Conservation (phyloP, 495 filamentous ascomycete genomes). For the Neurospora africana region DNA sequence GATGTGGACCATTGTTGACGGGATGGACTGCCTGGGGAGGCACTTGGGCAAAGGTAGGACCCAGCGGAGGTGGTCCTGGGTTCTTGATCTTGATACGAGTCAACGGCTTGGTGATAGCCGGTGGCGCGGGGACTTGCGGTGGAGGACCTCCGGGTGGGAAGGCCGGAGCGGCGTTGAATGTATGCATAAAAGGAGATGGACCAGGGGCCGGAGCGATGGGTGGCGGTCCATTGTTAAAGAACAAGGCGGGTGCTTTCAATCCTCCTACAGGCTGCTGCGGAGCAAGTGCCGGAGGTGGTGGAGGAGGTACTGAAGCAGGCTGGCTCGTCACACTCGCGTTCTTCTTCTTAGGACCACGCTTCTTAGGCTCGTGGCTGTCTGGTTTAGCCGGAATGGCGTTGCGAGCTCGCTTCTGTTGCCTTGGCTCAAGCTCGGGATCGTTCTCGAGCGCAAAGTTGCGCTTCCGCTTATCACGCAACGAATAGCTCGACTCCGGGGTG, state of each 20-base stretch:
- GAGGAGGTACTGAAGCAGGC: conserved; percentile 9
- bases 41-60: neutral
- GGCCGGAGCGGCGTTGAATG: conserved; percentile 16
- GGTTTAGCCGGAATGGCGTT: neutral
- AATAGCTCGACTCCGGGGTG: conserved; percentile 25
- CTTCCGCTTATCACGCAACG: conserved; percentile 26
- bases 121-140: conserved; percentile 14
- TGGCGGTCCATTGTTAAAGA: conserved; percentile 11
- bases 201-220: conserved; percentile 9
- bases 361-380: conserved; percentile 9
- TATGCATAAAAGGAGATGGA: conserved; percentile 17
- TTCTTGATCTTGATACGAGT: conserved; percentile 23
- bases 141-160: conserved; percentile 9
- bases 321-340: conserved; percentile 5
- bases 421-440: conserved; percentile 21
- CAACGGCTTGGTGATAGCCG: conserved; percentile 22
- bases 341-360: conserved; percentile 12
- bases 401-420: conserved; percentile 13
- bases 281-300: conserved; percentile 11
- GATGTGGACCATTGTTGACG: conserved; percentile 8
- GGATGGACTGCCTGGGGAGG: conserved; percentile 13
- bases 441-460: conserved; percentile 29
- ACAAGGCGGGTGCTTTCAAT: conserved; percentile 11
- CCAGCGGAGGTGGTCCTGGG: conserved; percentile 2
- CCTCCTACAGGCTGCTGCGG: conserved; percentile 9